Evolutionary conservation across 2,329 filamentous ascomycete species (phyloP).

Genomic region (Colletotrichum kahawae): DNA sequence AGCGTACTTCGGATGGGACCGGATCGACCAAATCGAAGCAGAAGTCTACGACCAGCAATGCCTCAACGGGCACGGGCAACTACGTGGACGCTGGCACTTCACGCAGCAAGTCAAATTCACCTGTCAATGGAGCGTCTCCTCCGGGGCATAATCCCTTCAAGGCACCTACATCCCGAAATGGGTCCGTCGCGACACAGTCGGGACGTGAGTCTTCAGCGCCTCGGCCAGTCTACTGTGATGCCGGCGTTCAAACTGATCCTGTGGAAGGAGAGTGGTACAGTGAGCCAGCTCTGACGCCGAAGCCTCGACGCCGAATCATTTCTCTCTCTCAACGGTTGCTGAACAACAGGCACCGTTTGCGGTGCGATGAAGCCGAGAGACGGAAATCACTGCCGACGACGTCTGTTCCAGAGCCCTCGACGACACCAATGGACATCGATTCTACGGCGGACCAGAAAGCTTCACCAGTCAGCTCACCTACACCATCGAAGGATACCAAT

Average conservation of each 20-base stretch:
- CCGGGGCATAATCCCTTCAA: conserved; percentile 32
- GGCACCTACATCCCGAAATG: conserved; percentile 29
- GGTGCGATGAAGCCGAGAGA: conserved; percentile 43
- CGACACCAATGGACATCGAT: conserved; percentile 45
- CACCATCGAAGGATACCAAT: conserved; percentile 18
- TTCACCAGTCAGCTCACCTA: background rate
- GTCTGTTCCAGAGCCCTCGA: conserved; percentile 29
- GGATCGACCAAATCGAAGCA: conserved; percentile 30
- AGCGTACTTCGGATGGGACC: conserved; percentile 62
- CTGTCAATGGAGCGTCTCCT: conserved; percentile 47
- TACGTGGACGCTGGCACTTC: conserved; percentile 61
- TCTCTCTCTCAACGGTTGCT: conserved; percentile 59
- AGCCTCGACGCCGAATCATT: conserved; percentile 53
- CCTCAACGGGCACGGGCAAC: conserved; percentile 27
- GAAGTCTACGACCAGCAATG: conserved; percentile 25
- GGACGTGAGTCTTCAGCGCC: conserved; percentile 44
- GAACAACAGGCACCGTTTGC: conserved; percentile 50
- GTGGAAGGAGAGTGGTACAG: conserved; percentile 60
- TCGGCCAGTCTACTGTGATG: conserved; percentile 54
- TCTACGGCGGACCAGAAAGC: conserved; percentile 38
- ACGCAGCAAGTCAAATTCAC: conserved; percentile 59
- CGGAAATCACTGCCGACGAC: conserved; percentile 33
- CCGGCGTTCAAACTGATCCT: conserved; percentile 58
- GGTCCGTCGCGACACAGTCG: conserved; percentile 34
- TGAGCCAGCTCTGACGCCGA: conserved; percentile 36